Conservation (phyloP, 306 rosid genomes). For the Mucuna pruriens region DNA sequence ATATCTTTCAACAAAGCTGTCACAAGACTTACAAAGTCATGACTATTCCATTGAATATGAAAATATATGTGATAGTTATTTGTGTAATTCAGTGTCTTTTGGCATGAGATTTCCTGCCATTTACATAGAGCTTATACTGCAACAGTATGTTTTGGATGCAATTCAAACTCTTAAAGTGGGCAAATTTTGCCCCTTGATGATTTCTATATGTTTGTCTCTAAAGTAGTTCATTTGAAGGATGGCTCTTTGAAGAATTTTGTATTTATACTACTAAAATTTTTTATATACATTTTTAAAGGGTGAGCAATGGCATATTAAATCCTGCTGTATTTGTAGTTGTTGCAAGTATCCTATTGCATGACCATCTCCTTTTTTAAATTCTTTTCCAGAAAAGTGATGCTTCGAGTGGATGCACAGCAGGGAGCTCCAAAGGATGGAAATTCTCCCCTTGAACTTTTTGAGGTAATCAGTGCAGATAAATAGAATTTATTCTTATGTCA, state of each 20-base stretch:
- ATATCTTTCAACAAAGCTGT: neutral
- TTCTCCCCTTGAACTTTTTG: constrained; percentile 85
- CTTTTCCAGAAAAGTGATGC: constrained; percentile 80
- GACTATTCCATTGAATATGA: neutral
- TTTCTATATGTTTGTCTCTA: constrained; percentile 16
- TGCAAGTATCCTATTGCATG: constrained; percentile 7
- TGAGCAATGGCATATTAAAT: neutral
- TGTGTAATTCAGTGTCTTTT: neutral
- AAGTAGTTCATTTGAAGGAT: constrained; percentile 1
- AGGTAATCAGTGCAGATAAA: constrained; percentile 54
- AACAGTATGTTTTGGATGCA: constrained; percentile 14
- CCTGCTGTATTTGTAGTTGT: constrained; percentile 19
- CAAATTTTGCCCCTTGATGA: constrained; percentile 12
- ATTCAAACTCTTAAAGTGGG: neutral
- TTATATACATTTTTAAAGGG: constrained; percentile 6
- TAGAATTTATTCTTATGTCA: constrained; percentile 5
- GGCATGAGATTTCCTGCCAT: neutral
- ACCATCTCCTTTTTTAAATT: constrained; percentile 23
- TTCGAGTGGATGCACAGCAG: constrained; percentile 96
- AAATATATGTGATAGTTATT: neutral
- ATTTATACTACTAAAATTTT: neutral
- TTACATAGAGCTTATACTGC: neutral
- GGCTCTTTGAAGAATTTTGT: neutral
- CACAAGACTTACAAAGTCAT: neutral
- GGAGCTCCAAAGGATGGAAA: constrained; percentile 96